Evolutionary conservation across 768 basidiomycete species (phyloP).

Genomic region (Inosperma sp.): DNA sequence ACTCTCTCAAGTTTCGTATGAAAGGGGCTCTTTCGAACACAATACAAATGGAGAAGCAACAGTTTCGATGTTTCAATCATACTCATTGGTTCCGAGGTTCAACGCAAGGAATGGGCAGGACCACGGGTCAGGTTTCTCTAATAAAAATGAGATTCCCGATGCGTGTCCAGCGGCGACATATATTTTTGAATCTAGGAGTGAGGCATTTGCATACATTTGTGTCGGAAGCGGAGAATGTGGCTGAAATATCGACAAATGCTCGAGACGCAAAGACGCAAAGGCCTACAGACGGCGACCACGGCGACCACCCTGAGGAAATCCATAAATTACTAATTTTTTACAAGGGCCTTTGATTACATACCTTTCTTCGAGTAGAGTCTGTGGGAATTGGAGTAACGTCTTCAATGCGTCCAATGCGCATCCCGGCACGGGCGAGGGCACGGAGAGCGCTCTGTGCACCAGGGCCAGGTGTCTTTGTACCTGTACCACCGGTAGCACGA

Average conservation of each 20-base stretch:
- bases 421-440: slow-evolving; percentile 96
- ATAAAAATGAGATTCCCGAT: slow-evolving; percentile 49
- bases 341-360: slow-evolving; percentile 29
- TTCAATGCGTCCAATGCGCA: slow-evolving; percentile 97
- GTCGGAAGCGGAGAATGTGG: too few species aligned
- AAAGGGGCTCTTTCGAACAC: too few species aligned
- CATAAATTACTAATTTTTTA: background rate
- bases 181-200: slow-evolving; percentile 36
- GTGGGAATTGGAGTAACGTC: slow-evolving; percentile 98
- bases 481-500: slow-evolving; percentile 96
- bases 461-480: slow-evolving; percentile 98
- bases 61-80: too few species aligned
- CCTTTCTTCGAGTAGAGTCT: slow-evolving; percentile 96
- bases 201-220: slow-evolving; percentile 27
- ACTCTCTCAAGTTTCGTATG: background rate
- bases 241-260: too few species aligned
- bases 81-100: too few species aligned
- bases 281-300: slow-evolving; percentile 95
- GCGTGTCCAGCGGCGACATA: slow-evolving; percentile 87
- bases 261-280: too few species aligned
- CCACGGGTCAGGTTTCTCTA: slow-evolving; percentile 68
- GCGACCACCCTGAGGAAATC: slow-evolving; percentile 78
- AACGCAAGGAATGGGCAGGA: slow-evolving; percentile 37
- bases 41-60: too few species aligned
- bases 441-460: slow-evolving; percentile 98